Evolutionary conservation across 2,329 filamentous ascomycete species (phyloP), one percentile per base, ranked within the genome.

Genomic region (Aureobasidium zeae): DNA sequence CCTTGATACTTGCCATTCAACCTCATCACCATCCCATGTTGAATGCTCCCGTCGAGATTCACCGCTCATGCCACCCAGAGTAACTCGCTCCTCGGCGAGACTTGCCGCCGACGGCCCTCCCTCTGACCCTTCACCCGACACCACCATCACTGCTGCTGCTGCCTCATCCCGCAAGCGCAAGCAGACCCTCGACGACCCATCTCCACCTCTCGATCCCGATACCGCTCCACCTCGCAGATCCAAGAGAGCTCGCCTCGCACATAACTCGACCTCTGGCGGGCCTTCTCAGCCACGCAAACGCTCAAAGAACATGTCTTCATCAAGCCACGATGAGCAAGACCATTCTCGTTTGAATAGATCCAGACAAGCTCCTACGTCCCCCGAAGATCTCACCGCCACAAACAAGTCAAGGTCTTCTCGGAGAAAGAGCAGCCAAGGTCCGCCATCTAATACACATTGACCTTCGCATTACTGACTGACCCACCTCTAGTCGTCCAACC

Each of bases 1-100:
- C 35, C 24, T 29, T 37, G n/a, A n/a, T n/a, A n/a, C n/a, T n/a
- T n/a, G n/a, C 24, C 31, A 22, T 28, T 22, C 21, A 16, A 12
- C 39, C 26, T 21, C 30, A 34, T 15, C 9, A 9, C 31, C 5
- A 17, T n/a, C 15, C 15, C 15, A 17, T 21, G 11, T 21, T 22
- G 13, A 28, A 17, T 21, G 19, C 38, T 42, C 13, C 8, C 2
- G 15, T 20, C 22, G 12, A 21, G 11, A 11, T 28, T n/a, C n/a
- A 22, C 30, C 39, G 53, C 85, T 89, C 80, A 95, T 94, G 87
- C 86, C 85, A 78, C 72, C 80, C 77, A 95, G 88, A 85, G 81
- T 91, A 60, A 95, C 89, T 74, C 86, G 89, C 73, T 91, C 88
- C 60, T 83, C 88, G 66, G 83, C 88, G 71, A 87, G 87, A 73